Percentiles rank a stretch among this genome's conserved stretches.
Conservation (phyloP, 2,329 filamentous ascomycete genomes). For the Neonectria hederae region DNA sequence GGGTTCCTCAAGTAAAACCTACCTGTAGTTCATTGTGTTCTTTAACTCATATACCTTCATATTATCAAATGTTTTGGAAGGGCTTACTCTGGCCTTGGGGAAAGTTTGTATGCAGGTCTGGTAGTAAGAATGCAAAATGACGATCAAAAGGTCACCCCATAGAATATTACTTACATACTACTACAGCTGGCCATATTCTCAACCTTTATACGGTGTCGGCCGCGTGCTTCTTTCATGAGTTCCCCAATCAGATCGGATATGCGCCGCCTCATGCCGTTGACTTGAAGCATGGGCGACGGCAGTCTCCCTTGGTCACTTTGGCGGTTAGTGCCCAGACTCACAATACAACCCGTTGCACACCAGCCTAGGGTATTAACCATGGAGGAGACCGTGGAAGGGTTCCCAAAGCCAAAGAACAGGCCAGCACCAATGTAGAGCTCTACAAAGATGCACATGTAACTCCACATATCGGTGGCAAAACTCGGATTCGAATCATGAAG, state of each 20-base stretch:
- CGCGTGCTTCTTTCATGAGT: neutral
- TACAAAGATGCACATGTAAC: constrained; percentile 26
- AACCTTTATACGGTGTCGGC: no score
- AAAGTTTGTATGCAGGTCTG: no score
- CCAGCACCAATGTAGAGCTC: constrained; percentile 15
- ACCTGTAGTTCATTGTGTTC: neutral
- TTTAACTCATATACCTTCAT: no score
- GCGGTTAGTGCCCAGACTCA: no score
- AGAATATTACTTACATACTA: no score
- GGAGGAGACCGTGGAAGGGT: neutral
- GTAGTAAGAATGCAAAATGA: no score
- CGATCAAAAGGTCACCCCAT: no score
- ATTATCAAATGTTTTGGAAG: no score
- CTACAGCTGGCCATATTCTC: no score
- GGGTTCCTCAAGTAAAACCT: neutral
- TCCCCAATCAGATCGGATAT: neutral
- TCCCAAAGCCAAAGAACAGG: constrained; percentile 10
- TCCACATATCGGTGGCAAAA: constrained; percentile 29
- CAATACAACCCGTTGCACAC: no score
- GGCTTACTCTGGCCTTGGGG: no score
- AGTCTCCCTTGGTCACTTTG: no score
- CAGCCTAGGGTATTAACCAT: constrained; percentile 19
- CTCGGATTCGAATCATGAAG: constrained; percentile 19
- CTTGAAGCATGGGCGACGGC: constrained; percentile 19
- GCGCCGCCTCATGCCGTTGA: constrained; percentile 2